Evolutionary conservation across 148 eudicot species (phyloP).

Genomic region (Rheum nobile): DNA sequence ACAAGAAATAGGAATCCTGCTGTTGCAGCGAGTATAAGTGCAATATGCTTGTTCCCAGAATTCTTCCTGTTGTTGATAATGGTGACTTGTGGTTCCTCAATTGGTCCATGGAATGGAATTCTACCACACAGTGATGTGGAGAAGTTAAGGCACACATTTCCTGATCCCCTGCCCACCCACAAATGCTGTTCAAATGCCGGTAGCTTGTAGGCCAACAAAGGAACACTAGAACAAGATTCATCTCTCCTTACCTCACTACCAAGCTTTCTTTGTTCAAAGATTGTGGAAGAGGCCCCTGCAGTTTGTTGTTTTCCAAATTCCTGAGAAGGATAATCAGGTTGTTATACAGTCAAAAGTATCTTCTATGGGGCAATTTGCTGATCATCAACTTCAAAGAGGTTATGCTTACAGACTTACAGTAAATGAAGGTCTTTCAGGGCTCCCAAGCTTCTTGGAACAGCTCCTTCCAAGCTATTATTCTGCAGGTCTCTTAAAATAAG

Average conservation of each 20-base stretch:
- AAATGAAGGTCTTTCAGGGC: constrained; percentile 51
- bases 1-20: constrained; percentile 30
- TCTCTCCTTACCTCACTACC: constrained; percentile 36
- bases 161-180: constrained; percentile 40
- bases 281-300: constrained; percentile 61
- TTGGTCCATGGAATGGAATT: constrained; percentile 26
- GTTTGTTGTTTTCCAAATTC: constrained; percentile 59
- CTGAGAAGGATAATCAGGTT: constrained; percentile 17
- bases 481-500: constrained; percentile 46
- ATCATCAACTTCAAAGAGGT: background rate
- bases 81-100: constrained; percentile 58
- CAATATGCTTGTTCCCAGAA: constrained; percentile 25
- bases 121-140: constrained; percentile 28
- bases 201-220: background rate
- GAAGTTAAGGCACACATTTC: constrained; percentile 67
- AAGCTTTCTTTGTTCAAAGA: constrained; percentile 50
- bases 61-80: constrained; percentile 36
- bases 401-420: constrained; percentile 64
- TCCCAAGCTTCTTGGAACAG: constrained; percentile 52
- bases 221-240: background rate
- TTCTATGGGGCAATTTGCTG: background rate
- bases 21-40: constrained; percentile 31
- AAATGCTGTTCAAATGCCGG: background rate
- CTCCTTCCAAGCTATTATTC: constrained; percentile 53
- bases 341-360: background rate